Percentiles rank a stretch among this genome's conserved stretches.
Conservation (phyloP, 108 stramenopile species). For the Schizochytrium sp. region DNA sequence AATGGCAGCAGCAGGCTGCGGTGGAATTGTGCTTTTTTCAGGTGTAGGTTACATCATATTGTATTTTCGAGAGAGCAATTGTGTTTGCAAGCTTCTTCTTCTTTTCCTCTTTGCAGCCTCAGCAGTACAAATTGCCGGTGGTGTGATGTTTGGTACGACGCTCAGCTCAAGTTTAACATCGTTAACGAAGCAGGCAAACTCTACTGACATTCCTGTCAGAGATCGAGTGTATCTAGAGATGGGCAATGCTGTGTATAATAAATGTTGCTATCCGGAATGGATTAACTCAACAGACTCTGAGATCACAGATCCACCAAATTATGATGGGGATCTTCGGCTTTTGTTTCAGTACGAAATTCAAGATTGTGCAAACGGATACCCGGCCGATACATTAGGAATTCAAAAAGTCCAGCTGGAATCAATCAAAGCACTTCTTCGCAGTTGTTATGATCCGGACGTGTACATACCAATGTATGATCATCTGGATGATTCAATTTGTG, state of each 20-base stretch:
- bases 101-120: background rate
- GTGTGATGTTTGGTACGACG: background rate
- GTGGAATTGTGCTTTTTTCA: background rate
- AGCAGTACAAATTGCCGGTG: background rate
- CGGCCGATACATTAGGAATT: background rate
- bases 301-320: constrained; percentile 1
- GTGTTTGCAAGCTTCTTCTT: background rate
- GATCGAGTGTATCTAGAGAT: constrained; percentile 26
- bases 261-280: background rate
- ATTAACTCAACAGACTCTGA: background rate
- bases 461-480: background rate
- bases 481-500: background rate
- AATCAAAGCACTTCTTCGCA: constrained; percentile 13
- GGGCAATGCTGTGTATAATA: constrained; percentile 20
- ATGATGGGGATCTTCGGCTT: background rate
- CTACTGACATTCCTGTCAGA: background rate
- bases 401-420: constrained; percentile 1
- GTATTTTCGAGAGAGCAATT: background rate
- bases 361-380: background rate
- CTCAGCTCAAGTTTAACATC: background rate
- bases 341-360: background rate
- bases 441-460: constrained; percentile 10
- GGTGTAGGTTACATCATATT: background rate
- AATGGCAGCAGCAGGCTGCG: too few species aligned
- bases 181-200: background rate